Conservation (phyloP, 2,329 filamentous ascomycete species). For the Talaromyces sp. region DNA sequence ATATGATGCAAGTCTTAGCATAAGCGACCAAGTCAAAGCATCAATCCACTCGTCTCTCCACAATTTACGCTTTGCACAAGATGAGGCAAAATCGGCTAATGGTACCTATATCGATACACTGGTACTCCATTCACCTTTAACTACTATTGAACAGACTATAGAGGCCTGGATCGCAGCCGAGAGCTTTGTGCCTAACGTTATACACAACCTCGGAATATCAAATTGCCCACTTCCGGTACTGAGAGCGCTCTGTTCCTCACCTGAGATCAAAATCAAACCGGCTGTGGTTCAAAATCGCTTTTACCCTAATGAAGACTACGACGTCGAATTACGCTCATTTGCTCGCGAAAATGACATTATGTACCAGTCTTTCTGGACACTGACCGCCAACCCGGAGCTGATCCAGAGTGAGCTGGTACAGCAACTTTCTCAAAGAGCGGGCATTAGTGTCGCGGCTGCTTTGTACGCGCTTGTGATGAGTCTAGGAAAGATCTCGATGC, state of each 20-base stretch:
- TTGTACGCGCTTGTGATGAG: constrained; percentile 57
- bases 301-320: constrained; percentile 57
- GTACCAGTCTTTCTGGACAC: constrained; percentile 61
- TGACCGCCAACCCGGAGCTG: constrained; percentile 57
- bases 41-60: constrained; percentile 65
- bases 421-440: constrained; percentile 45
- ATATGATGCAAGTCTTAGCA: constrained; percentile 56
- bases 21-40: constrained; percentile 62
- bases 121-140: constrained; percentile 57
- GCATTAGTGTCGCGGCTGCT: constrained; percentile 47
- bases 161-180: constrained; percentile 66
- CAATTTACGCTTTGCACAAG: constrained; percentile 50
- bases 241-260: constrained; percentile 45
- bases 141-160: constrained; percentile 52
- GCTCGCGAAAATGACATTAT: constrained; percentile 52
- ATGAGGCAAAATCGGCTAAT: constrained; percentile 31
- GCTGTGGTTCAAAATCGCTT: constrained; percentile 75
- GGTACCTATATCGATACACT: constrained; percentile 56
- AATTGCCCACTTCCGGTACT: constrained; percentile 64
- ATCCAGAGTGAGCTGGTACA: constrained; percentile 48
- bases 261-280: constrained; percentile 49
- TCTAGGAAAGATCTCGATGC: constrained; percentile 47
- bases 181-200: constrained; percentile 60
- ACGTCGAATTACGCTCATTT: constrained; percentile 57
- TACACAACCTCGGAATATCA: constrained; percentile 70